These are phyloP conservation scores for Silene latifolia DNA, from an alignment of 148 eudicot species.

Conservation along the genomic window DNA sequence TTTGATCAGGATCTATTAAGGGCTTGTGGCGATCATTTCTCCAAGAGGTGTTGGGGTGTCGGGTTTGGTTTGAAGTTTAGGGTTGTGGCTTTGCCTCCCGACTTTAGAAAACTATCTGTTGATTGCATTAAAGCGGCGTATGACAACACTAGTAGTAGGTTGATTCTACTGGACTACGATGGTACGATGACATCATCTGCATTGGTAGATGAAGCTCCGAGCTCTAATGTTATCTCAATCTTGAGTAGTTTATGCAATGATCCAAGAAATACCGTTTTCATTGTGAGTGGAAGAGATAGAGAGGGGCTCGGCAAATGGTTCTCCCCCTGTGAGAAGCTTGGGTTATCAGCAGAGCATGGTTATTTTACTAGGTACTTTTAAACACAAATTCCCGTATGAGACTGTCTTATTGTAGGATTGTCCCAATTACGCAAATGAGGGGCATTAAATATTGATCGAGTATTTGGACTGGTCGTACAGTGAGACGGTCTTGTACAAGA, in stretches of 20 bases:
- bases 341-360: conserved; percentile 79
- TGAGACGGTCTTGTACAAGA: too few relatives aligned
- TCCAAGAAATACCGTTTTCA: conserved; percentile 64
- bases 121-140: conserved; percentile 57
- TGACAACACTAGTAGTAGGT: conserved; percentile 42
- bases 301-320: conserved; percentile 64
- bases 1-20: conserved; percentile 70
- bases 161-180: conserved; percentile 70
- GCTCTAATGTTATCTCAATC: conserved; percentile 36
- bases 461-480: too few relatives aligned
- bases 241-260: conserved; percentile 57
- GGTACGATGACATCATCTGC: conserved; percentile 59
- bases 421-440: too few relatives aligned
- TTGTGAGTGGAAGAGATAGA: conserved; percentile 71
- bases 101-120: conserved; percentile 59
- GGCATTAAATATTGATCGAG: too few relatives aligned
- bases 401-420: too few relatives aligned
- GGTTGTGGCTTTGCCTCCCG: conserved; percentile 64
- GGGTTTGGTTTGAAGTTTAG: conserved; percentile 72
- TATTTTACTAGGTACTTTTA: conserved; percentile 48
- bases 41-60: conserved; percentile 76
- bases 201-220: conserved; percentile 52
- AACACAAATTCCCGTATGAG: too few relatives aligned
- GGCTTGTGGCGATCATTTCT: conserved; percentile 64
- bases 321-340: conserved; percentile 58